Percentiles rank a stretch among this genome's conserved stretches.
These are phyloP conservation scores for Rutstroemia sp. DNA, from an alignment of 2,329 filamentous ascomycete species.

Conservation along the genomic window DNA sequence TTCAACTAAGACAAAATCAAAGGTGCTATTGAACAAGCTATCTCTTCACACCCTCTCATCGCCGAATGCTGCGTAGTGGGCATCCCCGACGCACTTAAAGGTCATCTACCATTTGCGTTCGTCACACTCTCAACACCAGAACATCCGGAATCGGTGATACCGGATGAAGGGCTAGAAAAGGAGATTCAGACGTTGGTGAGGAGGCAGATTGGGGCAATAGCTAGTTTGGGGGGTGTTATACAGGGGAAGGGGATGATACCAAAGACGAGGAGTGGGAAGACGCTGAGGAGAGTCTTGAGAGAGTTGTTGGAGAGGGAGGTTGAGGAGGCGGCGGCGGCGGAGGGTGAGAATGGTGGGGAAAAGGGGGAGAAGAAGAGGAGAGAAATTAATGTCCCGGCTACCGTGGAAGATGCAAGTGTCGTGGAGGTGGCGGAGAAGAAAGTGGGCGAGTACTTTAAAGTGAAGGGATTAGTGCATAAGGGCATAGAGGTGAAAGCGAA, in stretches of 20 bases:
- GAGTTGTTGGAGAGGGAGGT: slow-evolving; percentile 76
- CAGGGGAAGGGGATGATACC: slow-evolving; percentile 83
- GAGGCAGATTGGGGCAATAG: slow-evolving; percentile 79
- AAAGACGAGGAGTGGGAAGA: slow-evolving; percentile 71
- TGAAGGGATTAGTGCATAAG: slow-evolving; percentile 26
- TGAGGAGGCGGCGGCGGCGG: slow-evolving; percentile 73
- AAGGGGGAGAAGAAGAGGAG: slow-evolving; percentile 76
- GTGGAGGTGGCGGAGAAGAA: slow-evolving; percentile 66
- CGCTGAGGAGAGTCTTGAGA: slow-evolving; percentile 69
- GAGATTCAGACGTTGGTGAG: slow-evolving; percentile 71
- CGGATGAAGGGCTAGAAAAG: slow-evolving; percentile 36
- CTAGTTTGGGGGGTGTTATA: slow-evolving; percentile 76
- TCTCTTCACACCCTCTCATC: slow-evolving; percentile 70
- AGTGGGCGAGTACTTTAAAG: slow-evolving; percentile 68
- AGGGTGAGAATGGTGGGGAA: slow-evolving; percentile 68
- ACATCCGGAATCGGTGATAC: slow-evolving; percentile 44
- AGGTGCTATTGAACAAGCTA: slow-evolving; percentile 87
- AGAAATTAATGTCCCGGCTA: slow-evolving; percentile 68
- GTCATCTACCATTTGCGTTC: slow-evolving; percentile 87
- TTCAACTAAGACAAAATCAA: not conserved
- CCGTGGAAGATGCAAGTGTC: slow-evolving; percentile 72
- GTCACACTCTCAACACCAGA: slow-evolving; percentile 52
- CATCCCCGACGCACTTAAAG: slow-evolving; percentile 79
- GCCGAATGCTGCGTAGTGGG: slow-evolving; percentile 82
- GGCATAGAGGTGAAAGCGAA: slow-evolving; percentile 36